Evolutionary conservation across 1,284 basidiomycete species (phyloP).

Genomic region (Mycena citricolor): DNA sequence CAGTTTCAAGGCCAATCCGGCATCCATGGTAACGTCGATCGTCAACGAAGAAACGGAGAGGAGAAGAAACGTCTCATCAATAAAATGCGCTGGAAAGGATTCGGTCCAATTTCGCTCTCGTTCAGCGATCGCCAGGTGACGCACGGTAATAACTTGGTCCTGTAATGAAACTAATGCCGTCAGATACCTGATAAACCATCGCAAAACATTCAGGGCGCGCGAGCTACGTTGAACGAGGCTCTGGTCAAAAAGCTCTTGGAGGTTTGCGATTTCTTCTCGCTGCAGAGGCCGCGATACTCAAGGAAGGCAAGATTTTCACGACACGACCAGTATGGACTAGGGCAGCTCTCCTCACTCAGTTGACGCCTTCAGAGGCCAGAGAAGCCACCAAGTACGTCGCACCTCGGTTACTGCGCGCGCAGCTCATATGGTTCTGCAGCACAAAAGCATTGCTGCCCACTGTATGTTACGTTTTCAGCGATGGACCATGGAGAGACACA

Average conservation of each 20-base stretch:
- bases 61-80: conserved; percentile 81
- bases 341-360: conserved; percentile 80
- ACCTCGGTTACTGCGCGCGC: not conserved
- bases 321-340: conserved; percentile 90
- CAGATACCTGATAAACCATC: conserved; percentile 71
- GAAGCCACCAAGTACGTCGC: conserved; percentile 67
- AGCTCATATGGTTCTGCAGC: conserved; percentile 36
- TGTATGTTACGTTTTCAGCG: conserved; percentile 85
- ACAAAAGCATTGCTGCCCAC: conserved; percentile 71
- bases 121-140: conserved; percentile 63
- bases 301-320: conserved; percentile 51
- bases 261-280: conserved; percentile 38
- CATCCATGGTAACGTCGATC: conserved; percentile 64
- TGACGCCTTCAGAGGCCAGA: conserved; percentile 65
- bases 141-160: conserved; percentile 16
- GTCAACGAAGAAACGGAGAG: conserved; percentile 73
- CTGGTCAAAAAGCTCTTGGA: conserved; percentile 60
- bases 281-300: not conserved
- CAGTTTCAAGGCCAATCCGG: conserved; percentile 77
- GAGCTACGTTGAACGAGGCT: conserved; percentile 54
- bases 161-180: not conserved
- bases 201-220: conserved; percentile 54
- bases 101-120: conserved; percentile 66
- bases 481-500: conserved; percentile 93
- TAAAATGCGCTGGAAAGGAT: conserved; percentile 76